Evolutionary conservation across 768 basidiomycete species (phyloP).

Genomic region (Hebeloma cylindrosporum): DNA sequence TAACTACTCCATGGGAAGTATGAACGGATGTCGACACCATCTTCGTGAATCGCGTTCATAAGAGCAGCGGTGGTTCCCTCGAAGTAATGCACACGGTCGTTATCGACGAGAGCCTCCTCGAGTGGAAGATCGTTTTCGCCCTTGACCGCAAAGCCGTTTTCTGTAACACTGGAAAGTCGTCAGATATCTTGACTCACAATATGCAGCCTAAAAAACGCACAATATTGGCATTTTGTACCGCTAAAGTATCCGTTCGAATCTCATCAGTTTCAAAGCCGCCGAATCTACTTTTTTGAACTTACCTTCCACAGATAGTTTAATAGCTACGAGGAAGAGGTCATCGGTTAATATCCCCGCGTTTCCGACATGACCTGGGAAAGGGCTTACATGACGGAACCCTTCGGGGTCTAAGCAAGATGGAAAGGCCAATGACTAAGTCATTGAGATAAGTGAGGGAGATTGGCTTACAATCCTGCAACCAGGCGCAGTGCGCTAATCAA

Average conservation of each 20-base stretch:
- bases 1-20: slow-evolving; percentile 71
- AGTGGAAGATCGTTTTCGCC: slow-evolving; percentile 54
- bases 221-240: slow-evolving; percentile 43
- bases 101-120: slow-evolving; percentile 54
- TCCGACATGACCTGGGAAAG: neutral
- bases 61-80: slow-evolving; percentile 54
- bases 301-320: slow-evolving; percentile 74
- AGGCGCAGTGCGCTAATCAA: slow-evolving; percentile 54
- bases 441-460: neutral
- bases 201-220: slow-evolving; percentile 21
- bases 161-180: slow-evolving; percentile 52
- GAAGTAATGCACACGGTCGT: slow-evolving; percentile 70
- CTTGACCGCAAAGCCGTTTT: slow-evolving; percentile 74
- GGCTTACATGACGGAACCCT: slow-evolving; percentile 60
- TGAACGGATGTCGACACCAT: slow-evolving; percentile 59
- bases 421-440: neutral
- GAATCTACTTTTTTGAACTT: slow-evolving; percentile 13
- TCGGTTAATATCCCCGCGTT: neutral
- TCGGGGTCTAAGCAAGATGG: slow-evolving; percentile 48
- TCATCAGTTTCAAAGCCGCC: slow-evolving; percentile 3
- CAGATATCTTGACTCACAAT: neutral
- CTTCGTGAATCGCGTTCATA: slow-evolving; percentile 56
- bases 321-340: slow-evolving; percentile 33
- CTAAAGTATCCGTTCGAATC: slow-evolving; percentile 44
- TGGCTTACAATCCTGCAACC: slow-evolving; percentile 63